Conservation (phyloP, 202 grass and related monocot species). For the Zizania palustris region DNA sequence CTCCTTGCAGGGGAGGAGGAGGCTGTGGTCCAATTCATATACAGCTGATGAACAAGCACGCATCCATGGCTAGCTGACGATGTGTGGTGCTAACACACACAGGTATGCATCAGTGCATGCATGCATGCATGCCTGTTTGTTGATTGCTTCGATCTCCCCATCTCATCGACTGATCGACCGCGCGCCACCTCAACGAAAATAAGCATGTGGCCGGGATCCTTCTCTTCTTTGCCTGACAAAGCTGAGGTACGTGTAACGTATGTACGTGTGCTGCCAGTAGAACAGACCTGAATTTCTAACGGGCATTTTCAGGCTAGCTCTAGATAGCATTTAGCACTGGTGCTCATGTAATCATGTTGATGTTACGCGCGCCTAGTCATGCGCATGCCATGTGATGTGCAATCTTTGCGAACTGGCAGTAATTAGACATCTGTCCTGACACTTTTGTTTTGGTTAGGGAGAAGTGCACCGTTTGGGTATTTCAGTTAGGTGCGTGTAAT, state of each 20-base stretch:
- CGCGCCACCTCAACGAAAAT: background rate
- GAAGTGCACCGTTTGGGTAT: slow-evolving; percentile 11
- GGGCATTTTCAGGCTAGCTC: background rate
- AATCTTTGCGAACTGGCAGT: background rate
- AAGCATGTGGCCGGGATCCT: background rate
- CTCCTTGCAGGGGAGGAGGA: slow-evolving; percentile 15
- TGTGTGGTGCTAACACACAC: background rate
- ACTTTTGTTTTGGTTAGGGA: background rate
- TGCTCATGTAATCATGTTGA: background rate
- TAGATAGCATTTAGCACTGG: background rate
- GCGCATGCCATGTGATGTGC: slow-evolving; percentile 5
- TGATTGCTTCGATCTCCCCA: background rate
- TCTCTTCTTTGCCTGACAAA: background rate
- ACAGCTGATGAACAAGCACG: background rate
- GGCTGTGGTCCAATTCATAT: slow-evolving; percentile 16
- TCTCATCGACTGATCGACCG: too few relatives aligned
- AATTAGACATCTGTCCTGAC: slow-evolving; percentile 9
- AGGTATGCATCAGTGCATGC: too few relatives aligned
- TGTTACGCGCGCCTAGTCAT: slow-evolving; percentile 8
- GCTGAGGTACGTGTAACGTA: background rate
- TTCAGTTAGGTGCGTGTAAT: background rate
- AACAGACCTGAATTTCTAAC: background rate
- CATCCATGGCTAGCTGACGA: slow-evolving; percentile 2
- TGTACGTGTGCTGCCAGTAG: background rate
- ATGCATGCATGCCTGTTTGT: background rate